Percentiles rank a stretch among this genome's conserved stretches.
Evolutionary conservation across 2,329 filamentous ascomycete genomes (phyloP).

Genomic region (Calonectria hongkongensis): DNA sequence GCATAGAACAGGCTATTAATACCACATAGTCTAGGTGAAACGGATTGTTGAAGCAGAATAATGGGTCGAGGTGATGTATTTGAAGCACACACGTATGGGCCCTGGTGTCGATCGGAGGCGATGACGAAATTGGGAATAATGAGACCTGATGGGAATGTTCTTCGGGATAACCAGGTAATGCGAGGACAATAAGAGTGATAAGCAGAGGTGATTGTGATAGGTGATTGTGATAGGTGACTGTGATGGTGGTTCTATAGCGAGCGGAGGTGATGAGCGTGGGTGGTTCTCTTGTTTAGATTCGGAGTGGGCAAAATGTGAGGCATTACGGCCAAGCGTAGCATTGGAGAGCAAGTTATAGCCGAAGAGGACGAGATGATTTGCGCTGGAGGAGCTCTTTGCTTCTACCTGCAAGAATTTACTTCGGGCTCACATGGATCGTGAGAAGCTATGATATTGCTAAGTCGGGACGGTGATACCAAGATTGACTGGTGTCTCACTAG

Average conservation of each 20-base stretch:
- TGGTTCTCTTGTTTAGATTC: not conserved
- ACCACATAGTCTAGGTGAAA: not conserved
- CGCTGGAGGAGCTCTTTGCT: no score
- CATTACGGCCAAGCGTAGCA: not conserved
- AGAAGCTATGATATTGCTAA: not conserved
- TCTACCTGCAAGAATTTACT: not conserved
- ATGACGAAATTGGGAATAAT: not conserved
- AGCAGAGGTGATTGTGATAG: not conserved
- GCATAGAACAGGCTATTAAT: no score
- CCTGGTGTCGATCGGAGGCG: not conserved
- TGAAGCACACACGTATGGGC: not conserved
- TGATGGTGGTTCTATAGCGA: not conserved
- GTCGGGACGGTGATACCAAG: not conserved
- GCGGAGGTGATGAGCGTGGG: not conserved
- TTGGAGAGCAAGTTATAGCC: not conserved
- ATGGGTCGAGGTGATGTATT: not conserved
- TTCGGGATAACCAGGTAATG: not conserved
- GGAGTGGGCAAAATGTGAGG: not conserved
- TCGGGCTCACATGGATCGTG: no score
- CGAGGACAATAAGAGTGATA: not conserved
- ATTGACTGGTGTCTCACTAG: no score
- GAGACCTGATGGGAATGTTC: not conserved
- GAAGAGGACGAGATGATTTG: not conserved
- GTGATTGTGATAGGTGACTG: not conserved
- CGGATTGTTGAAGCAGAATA: not conserved